Percentiles rank a stretch among this genome's conserved stretches.
Evolutionary conservation across 352 stramenopile genomes (phyloP).

Genomic region (Aphanomyces euteiches): DNA sequence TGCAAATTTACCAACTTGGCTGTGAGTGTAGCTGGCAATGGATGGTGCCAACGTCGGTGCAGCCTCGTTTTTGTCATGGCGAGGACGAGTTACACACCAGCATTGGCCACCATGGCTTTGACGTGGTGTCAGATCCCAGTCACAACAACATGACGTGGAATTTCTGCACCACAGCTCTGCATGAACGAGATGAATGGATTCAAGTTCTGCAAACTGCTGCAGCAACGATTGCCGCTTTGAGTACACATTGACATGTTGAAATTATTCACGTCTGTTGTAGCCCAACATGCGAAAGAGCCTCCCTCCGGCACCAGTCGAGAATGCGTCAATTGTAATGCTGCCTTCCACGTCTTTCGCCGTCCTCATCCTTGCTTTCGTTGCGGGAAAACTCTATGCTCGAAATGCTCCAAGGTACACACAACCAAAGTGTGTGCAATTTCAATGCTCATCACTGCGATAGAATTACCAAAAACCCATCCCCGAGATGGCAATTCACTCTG

Average conservation of each 20-base stretch:
- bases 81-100: slow-evolving; percentile 81
- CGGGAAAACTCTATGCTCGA: slow-evolving; percentile 79
- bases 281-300: slow-evolving; percentile 8
- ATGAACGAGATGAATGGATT: slow-evolving; percentile 30
- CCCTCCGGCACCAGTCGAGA: neutral
- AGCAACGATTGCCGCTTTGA: slow-evolving; percentile 21
- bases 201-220: slow-evolving; percentile 24
- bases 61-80: slow-evolving; percentile 72
- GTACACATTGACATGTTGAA: slow-evolving; percentile 56
- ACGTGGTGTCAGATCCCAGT: slow-evolving; percentile 75
- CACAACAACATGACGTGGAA: slow-evolving; percentile 43
- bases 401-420: slow-evolving; percentile 49
- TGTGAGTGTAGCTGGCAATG: slow-evolving; percentile 58
- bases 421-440: neutral
- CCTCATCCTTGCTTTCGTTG: slow-evolving; percentile 82
- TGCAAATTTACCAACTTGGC: neutral
- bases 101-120: slow-evolving; percentile 78
- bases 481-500: slow-evolving; percentile 67
- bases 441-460: neutral
- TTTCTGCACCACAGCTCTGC: slow-evolving; percentile 24
- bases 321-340: slow-evolving; percentile 45
- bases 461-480: slow-evolving; percentile 60
- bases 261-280: neutral
- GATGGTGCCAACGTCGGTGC: slow-evolving; percentile 74
- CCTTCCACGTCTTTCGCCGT: slow-evolving; percentile 80